phyloP scores from a whole-genome alignment of 176 grass and related monocot genomes.

The Aegilops tauschii region DNA sequence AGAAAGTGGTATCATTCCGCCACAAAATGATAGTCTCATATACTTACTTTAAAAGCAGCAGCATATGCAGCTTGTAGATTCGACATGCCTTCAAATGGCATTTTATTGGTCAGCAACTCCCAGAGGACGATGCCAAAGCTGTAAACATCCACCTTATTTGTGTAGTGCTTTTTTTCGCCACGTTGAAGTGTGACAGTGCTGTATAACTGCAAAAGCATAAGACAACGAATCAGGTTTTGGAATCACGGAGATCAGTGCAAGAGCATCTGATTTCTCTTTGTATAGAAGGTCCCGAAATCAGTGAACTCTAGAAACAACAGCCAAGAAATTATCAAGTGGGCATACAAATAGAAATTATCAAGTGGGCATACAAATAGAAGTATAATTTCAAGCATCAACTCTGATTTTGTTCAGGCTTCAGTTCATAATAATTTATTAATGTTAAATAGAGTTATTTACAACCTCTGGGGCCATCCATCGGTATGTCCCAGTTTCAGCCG shows the following conservation, averaged over 20 bases:
- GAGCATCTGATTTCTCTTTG: background rate
- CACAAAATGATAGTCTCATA: background rate
- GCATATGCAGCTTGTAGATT: slow-evolving; percentile 99
- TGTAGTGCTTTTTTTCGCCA: slow-evolving; percentile 99
- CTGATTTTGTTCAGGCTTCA: slow-evolving; percentile 11
- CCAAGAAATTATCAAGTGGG: slow-evolving; percentile 4
- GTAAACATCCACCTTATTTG: slow-evolving; percentile 99
- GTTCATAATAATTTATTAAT: background rate
- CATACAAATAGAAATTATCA: slow-evolving; percentile 5
- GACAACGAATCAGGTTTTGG: background rate
- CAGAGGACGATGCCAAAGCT: slow-evolving; percentile 98
- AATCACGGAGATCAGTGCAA: slow-evolving; percentile 25
- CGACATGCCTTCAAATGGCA: slow-evolving; percentile 99
- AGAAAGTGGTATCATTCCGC: background rate
- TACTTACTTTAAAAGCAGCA: slow-evolving; percentile 89
- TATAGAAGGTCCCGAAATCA: slow-evolving; percentile 4
- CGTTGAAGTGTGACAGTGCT: slow-evolving; percentile 93
- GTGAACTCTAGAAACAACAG: background rate
- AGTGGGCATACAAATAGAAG: background rate
- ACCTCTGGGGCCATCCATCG: slow-evolving; percentile 99
- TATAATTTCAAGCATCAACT: background rate
- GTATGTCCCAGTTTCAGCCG: slow-evolving; percentile 97
- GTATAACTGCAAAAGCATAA: slow-evolving; percentile 66
- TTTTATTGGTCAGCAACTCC: slow-evolving; percentile 95
- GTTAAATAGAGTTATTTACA: slow-evolving; percentile 32